These are phyloP conservation scores for Dendryphion nanum DNA, from an alignment of 2,329 filamentous ascomycete species.

Conservation along the genomic window DNA sequence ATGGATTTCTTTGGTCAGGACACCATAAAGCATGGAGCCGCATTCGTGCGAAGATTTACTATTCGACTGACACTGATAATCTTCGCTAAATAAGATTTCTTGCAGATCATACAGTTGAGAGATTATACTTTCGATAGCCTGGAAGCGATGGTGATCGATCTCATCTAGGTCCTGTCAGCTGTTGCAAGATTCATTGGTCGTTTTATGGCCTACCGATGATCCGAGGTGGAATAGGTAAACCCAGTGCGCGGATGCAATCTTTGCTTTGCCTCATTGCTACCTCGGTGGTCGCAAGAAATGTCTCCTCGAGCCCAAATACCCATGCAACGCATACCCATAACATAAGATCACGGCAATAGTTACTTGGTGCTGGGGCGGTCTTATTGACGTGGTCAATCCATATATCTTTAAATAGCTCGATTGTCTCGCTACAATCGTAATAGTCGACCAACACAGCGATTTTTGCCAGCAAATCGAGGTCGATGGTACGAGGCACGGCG, in stretches of 20 bases:
- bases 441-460: conserved; percentile 46
- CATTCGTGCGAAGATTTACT: conserved; percentile 8
- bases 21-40: conserved; percentile 15
- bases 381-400: conserved; percentile 39
- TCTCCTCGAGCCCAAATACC: conserved; percentile 13
- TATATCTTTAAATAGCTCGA: conserved; percentile 42
- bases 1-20: conserved; percentile 16
- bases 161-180: conserved; percentile 4
- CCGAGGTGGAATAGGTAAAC: conserved; percentile 8
- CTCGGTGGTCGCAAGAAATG: conserved; percentile 11
- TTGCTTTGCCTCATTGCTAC: conserved; percentile 4
- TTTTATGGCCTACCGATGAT: conserved; percentile 5
- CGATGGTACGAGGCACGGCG: conserved; percentile 40
- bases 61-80: neutral
- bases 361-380: conserved; percentile 3
- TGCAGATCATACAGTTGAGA: conserved; percentile 4
- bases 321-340: conserved; percentile 22
- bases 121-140: conserved; percentile 5
- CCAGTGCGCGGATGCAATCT: conserved; percentile 6
- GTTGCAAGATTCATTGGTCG: neutral
- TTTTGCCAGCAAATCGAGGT: conserved; percentile 45
- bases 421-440: conserved; percentile 43
- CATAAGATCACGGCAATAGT: conserved; percentile 16
- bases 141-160: conserved; percentile 7
- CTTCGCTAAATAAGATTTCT: neutral